phyloP scores from a whole-genome alignment of 1,139 yeast species.

The Yamadazyma membranifaciens region DNA sequence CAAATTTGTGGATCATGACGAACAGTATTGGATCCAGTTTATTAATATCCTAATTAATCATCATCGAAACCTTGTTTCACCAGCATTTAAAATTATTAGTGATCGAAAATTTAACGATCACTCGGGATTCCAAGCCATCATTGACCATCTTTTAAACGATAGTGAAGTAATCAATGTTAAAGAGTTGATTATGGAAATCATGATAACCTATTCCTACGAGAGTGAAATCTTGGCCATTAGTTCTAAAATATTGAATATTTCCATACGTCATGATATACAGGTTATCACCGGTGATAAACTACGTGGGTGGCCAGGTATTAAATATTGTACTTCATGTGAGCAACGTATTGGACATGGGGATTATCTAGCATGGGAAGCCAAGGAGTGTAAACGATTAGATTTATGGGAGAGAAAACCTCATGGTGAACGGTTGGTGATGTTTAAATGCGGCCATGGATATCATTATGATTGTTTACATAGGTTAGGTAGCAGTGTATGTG shows the following conservation, averaged over 20 bases:
- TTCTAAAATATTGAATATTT: slow-evolving; percentile 52
- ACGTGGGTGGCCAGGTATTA: slow-evolving; percentile 59
- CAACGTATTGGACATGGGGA: slow-evolving; percentile 43
- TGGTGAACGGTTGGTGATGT: slow-evolving; percentile 25
- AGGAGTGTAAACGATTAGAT: slow-evolving; percentile 17
- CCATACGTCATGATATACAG: slow-evolving; percentile 46
- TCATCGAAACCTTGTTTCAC: slow-evolving; percentile 41
- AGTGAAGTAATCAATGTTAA: slow-evolving; percentile 54
- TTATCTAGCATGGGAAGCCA: slow-evolving; percentile 50
- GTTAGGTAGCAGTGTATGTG: slow-evolving; percentile 17
- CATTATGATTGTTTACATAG: slow-evolving; percentile 57
- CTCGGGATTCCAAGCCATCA: slow-evolving; percentile 46
- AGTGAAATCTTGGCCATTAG: slow-evolving; percentile 55
- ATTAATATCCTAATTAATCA: slow-evolving; percentile 27
- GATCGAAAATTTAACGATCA: slow-evolving; percentile 35
- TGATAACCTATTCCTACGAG: slow-evolving; percentile 65
- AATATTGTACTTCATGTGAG: slow-evolving; percentile 71
- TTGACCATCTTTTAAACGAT: slow-evolving; percentile 44
- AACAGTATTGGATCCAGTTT: slow-evolving; percentile 38
- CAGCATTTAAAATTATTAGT: slow-evolving; percentile 50
- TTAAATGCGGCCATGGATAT: slow-evolving; percentile 60
- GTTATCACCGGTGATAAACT: slow-evolving; percentile 37
- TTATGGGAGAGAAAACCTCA: slow-evolving; percentile 4
- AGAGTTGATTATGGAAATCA: slow-evolving; percentile 59
- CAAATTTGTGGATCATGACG: slow-evolving; percentile 31